Evolutionary conservation across 2,329 filamentous ascomycete species (phyloP), one percentile per base, ranked within the genome.

Genomic region (Fusarium sp.): DNA sequence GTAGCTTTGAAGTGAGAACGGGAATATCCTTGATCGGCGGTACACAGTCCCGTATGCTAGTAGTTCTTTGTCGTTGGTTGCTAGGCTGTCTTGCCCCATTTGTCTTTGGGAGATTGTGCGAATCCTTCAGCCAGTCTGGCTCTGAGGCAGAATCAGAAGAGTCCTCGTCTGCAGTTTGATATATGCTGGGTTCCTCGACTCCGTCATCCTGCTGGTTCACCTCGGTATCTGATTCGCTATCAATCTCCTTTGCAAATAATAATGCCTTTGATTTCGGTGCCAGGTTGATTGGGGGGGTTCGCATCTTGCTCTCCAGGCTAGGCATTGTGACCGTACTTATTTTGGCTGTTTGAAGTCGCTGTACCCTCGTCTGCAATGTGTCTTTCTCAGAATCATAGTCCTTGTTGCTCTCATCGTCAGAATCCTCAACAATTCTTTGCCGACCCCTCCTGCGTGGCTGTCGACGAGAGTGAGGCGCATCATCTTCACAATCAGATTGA

Each of bases 151-250:
- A 65, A 9, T 49, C 62, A 3, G 67, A 70, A 4, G 57, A 61
- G 32, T 61, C 46, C 3, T 69, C 53, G 5, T 60, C 65, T 36
- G 65, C 65, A 9, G 70, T 72, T 32, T 66, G 62, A 29, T 68
- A 72, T 9, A 66, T 14, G 44, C 66, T 71, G 17, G 58, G 46
- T 9, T 71, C 67, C 6, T 73, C 63, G 3, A 58, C 60, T 27
- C 47, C 49, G 8, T 37, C 49, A 35, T 65, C 33, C 19, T 58
- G 19, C n/a, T 47, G 21, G 4, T 49, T 14, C 9, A 21, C 45
- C 25, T 57, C 61, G 7, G 46, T 48, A 4, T 66, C 58, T 21
- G 55, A 54, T 15, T 36, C 47, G 13, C 42, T 45, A 4, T 60
- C 59, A 9, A 59, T 48, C 21, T 63, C 61, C n/a, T 17, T 46